phyloP scores from a whole-genome alignment of 768 basidiomycete species.

The Suillus weaverae region DNA sequence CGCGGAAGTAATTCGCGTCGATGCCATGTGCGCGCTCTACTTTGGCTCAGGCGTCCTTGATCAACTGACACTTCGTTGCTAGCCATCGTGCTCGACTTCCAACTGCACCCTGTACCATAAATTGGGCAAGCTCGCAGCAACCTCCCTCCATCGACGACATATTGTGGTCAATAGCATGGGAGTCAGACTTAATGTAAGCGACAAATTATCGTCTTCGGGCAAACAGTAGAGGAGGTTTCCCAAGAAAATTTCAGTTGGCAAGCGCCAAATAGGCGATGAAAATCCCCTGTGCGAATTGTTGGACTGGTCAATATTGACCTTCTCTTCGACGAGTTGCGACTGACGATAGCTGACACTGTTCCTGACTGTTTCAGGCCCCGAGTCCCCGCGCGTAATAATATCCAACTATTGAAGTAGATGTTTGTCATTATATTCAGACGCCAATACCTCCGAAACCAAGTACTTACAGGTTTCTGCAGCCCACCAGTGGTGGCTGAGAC shows the following conservation, averaged over 20 bases:
- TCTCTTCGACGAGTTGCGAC: background rate
- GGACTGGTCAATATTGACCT: background rate
- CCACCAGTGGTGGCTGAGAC: background rate
- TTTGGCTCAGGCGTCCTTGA: no score
- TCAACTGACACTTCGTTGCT: no score
- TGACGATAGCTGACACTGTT: background rate
- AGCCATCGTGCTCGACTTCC: conserved; percentile 5
- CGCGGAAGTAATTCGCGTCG: no score
- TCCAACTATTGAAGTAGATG: background rate
- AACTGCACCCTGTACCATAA: conserved; percentile 47
- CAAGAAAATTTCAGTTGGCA: background rate
- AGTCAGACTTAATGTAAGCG: conserved; percentile 24
- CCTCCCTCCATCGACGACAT: conserved; percentile 42
- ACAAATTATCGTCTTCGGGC: conserved; percentile 17
- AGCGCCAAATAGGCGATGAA: background rate
- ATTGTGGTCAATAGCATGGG: conserved; percentile 43
- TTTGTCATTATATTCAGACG: background rate
- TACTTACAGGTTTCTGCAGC: background rate
- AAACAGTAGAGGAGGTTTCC: background rate
- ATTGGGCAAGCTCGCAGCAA: conserved; percentile 40
- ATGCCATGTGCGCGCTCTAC: no score
- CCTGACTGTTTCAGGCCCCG: background rate
- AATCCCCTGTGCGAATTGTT: background rate
- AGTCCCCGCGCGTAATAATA: background rate
- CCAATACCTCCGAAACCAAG: background rate